Base-by-base conservation (phyloP, 495 filamentous ascomycete genomes). In the Lepraria neglecta region DNA sequence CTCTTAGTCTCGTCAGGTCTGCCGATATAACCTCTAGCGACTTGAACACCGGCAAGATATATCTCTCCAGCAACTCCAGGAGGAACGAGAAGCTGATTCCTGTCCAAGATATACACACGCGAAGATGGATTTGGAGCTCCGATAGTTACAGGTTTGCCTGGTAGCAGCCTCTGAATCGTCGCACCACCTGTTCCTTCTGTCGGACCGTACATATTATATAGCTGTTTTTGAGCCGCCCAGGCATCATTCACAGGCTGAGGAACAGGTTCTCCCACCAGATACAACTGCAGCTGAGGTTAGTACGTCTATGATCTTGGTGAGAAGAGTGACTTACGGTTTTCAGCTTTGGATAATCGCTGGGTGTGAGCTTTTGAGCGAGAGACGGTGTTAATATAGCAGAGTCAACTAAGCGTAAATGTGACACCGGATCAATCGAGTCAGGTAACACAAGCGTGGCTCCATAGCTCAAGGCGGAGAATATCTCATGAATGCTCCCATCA, bases 161-260 rank as follows among this genome's bases (percentile, higher is more conserved):
- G 28, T n/a, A 15, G 3, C 24, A 53, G 14, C 1, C 33, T 14
- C 48, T 63, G 52, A 11, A 71, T 67, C 0, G 67, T 71, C 0
- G 70, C 68, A 6, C 71, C 71, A 40, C 66, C 65, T 10, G 71
- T 75, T 1, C 54, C 67, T 60, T 76, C 72, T 7, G 70, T 72
- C 9, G 74, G 74, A 1, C 74, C 73, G 62, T 76, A 76, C 65
- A 68, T 69, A 59, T 75, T 75, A 60, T 70, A 75, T 4, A 69
- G 51, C 10, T 28, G 33, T 50, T 59, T 70, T 48, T 31, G 27
- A 3, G 38, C 17, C 1, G 66, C 45, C 73, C 74, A 76, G 2
- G 6, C 33, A 48, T 75, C 68, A 38, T 38, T 56, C 9, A 35
- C 30, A 3, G 14, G 11, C 28, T 53, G 50, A 6, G 50, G 50